These are phyloP conservation scores for Mycosphaerella arachidis DNA, from an alignment of 2,329 filamentous ascomycete species.

Conservation along the genomic window DNA sequence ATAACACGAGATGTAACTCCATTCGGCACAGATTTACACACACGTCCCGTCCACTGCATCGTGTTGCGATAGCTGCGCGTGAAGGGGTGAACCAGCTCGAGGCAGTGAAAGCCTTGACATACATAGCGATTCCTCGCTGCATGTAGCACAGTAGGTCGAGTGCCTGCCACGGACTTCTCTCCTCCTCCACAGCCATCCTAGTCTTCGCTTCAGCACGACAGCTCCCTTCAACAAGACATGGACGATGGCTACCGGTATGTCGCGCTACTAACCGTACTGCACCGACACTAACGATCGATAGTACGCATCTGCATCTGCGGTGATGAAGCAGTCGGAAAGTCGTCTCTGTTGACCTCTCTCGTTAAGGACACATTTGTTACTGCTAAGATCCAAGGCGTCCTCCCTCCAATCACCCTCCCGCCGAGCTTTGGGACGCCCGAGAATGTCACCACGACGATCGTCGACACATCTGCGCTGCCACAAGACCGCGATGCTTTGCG, in stretches of 20 bases:
- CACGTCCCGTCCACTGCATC: too few species aligned
- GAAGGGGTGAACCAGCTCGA: too few species aligned
- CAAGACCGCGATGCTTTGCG: conserved; percentile 86
- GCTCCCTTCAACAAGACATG: conserved; percentile 6
- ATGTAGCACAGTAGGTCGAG: not conserved
- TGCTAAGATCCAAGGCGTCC: conserved; percentile 88
- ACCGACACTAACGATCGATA: conserved; percentile 25
- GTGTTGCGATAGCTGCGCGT: too few species aligned
- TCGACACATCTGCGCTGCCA: conserved; percentile 92
- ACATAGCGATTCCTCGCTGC: too few species aligned
- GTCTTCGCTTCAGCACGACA: not conserved
- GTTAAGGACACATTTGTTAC: conserved; percentile 97
- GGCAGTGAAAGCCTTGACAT: too few species aligned
- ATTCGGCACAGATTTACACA: too few species aligned
- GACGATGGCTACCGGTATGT: conserved; percentile 19
- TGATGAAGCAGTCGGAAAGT: conserved; percentile 93
- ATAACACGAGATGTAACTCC: too few species aligned
- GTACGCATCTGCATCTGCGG: conserved; percentile 95
- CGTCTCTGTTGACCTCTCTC: conserved; percentile 65
- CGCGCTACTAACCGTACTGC: too few species aligned
- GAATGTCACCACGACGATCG: conserved; percentile 94
- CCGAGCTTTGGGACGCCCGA: conserved; percentile 89
- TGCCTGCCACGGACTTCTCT: not conserved
- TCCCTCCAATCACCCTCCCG: conserved; percentile 92
- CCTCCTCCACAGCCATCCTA: not conserved